Evolutionary conservation across 2,329 filamentous ascomycete genomes (phyloP).

Genomic region (Emmonsiellopsis sp.): DNA sequence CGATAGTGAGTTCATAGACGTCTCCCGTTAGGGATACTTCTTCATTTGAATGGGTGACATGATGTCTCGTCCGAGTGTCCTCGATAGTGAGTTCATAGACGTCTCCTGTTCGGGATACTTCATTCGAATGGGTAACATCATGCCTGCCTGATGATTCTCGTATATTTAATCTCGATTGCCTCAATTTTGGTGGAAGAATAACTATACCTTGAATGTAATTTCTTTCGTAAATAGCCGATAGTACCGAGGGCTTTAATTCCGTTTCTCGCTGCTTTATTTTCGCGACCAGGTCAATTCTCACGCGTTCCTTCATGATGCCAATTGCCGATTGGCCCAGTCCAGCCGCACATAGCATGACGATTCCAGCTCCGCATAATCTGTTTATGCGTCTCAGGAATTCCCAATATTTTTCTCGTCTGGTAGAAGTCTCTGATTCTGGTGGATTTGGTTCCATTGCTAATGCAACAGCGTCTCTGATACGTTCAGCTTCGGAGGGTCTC

Average conservation of each 20-base stretch:
- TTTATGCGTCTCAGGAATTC: background rate
- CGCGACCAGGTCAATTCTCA: background rate
- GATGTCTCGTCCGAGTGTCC: background rate
- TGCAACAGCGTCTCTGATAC: background rate
- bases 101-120: background rate
- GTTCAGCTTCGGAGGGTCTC: background rate
- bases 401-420: background rate
- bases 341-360: background rate
- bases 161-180: too few species aligned
- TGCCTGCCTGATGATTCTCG: too few species aligned
- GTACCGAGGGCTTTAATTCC: background rate
- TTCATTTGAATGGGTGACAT: background rate
- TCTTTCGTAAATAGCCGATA: background rate
- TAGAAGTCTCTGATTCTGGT: background rate
- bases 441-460: background rate
- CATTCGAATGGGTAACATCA: background rate
- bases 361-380: background rate
- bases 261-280: background rate
- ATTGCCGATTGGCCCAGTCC: background rate
- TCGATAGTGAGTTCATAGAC: background rate
- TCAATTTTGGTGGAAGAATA: background rate
- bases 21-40: background rate
- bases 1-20: background rate
- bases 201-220: too few species aligned
- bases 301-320: background rate